phyloP scores from a whole-genome alignment of 371 early-diverging fungal species.

The Mucor indicus region DNA sequence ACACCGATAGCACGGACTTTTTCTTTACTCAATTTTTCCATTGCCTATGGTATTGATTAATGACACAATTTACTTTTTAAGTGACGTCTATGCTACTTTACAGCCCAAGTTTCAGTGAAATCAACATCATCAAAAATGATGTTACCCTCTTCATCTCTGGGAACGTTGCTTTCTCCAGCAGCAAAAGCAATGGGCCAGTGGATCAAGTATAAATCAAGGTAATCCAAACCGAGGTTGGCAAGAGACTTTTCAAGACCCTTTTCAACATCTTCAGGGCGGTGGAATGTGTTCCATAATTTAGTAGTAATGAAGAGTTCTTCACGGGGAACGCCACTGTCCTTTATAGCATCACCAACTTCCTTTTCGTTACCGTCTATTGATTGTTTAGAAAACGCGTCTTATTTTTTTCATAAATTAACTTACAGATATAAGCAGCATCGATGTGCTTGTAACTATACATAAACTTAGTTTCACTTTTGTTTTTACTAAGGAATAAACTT shows the following conservation, averaged over 20 bases:
- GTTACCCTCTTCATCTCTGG: constrained; percentile 22
- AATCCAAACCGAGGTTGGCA: constrained; percentile 55
- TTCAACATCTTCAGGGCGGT: constrained; percentile 50
- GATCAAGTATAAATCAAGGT: constrained; percentile 69
- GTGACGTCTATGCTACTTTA: constrained; percentile 1
- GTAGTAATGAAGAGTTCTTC: constrained; percentile 70
- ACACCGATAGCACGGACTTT: constrained; percentile 41
- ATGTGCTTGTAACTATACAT: constrained; percentile 23
- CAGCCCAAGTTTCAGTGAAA: constrained; percentile 50
- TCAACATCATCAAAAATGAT: constrained; percentile 15
- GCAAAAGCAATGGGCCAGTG: constrained; percentile 38
- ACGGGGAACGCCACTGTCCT: constrained; percentile 45
- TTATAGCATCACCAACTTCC: constrained; percentile 45
- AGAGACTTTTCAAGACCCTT: constrained; percentile 49
- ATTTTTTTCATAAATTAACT: background rate
- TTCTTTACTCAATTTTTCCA: constrained; percentile 28
- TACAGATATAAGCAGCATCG: constrained; percentile 32
- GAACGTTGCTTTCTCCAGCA: constrained; percentile 12
- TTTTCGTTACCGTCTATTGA: constrained; percentile 27
- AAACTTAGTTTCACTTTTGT: background rate
- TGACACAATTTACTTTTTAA: constrained; percentile 13
- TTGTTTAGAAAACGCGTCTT: background rate
- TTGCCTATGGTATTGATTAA: constrained; percentile 18
- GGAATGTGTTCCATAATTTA: constrained; percentile 69
- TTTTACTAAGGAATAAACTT: background rate